Base-by-base conservation (phyloP, 805 yeast genomes). In the Cyberlindnera galapagoensis region DNA sequence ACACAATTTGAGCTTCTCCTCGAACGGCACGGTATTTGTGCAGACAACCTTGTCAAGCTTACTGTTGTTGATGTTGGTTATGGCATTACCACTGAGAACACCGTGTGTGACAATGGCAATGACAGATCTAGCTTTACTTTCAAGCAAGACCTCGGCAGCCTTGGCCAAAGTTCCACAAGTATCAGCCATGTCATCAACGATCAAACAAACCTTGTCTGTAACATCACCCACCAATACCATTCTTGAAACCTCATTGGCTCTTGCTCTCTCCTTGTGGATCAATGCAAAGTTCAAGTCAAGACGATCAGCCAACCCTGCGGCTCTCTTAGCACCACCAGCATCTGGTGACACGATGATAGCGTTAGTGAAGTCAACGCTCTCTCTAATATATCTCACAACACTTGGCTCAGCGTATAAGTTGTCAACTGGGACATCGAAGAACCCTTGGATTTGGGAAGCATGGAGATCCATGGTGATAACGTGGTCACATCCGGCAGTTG, bases 251-350 rank as follows among this genome's bases (percentile, higher is more conserved):
- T 90, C 97, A 54, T 90, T 90, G 30, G 97, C 97, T 52, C 81
- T 76, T 30, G 85, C 90, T 54, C 98, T 76, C 64, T 90, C 98
- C 58, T 90, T 90, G 63, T 90, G 98, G 49, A 90, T 92, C 55
- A 90, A 74, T 1, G 98, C 97, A 62, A 90, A 90, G 56, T 82
- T 86, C 47, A 90, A 71, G 50, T 92, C 97, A 44, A 92, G 67
- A 49, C 82, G 76, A 52, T 90, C 97, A 10, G 97, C 97, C 31
- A 90, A 65, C 5, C 88, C 78, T 3, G 97, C 97, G 18, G 88
- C 98, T 45, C 98, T 74, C 60, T 90, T 90, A 34, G 97, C 97
- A 38, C 98, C 98, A 48, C 98, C 98, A 4, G 98, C 98, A 63
- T 90, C 98, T 4, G 98, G 98, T 5, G 96, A 86, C 9, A 90